Evolutionary conservation across 257 asterid genomes (phyloP), one percentile per base, ranked within the genome.

Genomic region (Solanum bulbocastanum): DNA sequence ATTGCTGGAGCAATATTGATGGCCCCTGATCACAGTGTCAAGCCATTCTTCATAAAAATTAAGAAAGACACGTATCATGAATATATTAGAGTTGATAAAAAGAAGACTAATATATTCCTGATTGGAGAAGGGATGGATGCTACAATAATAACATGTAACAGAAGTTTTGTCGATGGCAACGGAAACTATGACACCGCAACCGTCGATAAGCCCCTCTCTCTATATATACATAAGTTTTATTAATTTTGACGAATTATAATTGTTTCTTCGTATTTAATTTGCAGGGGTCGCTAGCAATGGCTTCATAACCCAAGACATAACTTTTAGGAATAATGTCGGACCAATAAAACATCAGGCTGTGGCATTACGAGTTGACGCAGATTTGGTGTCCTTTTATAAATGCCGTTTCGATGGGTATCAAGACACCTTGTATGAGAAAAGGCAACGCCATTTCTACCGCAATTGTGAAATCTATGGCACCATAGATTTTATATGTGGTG

Each of bases 321-420:
- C 88, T 1, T 75, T 90, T 71, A 32, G 83, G 12, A 88, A 90
- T 69, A 20, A 42, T 5, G 90, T 58, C 2, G 87, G 88, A 16
- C 85, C 87, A 0, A 1, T 0, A 5, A 49, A 20, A 27, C 16
- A 4, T 1, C 89, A 72, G 8, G 88, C 87, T 0, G 81, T 83
- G 52, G 89, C 90, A 1, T 6, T 86, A 18, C 30, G 7, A 30
- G 66, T 35, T 5, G 8, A 75, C 5, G 84, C 90, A 4, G 16
- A 86, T 27, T 13, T 49, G 5, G 30, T 22, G 5, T 62, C 84
- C 2, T 88, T 90, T 7, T 88, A 68, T 20, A 27, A 33, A 20
- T 90, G 92, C 37, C n/a, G 20, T 2, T 88, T 90, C 5, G 71
- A 35, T 0, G 90, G 89, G 3, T 83, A 71, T 32, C 90, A 90